Evolutionary conservation across 106 monocot species (phyloP).

Genomic region (Dendrobium catenatum): DNA sequence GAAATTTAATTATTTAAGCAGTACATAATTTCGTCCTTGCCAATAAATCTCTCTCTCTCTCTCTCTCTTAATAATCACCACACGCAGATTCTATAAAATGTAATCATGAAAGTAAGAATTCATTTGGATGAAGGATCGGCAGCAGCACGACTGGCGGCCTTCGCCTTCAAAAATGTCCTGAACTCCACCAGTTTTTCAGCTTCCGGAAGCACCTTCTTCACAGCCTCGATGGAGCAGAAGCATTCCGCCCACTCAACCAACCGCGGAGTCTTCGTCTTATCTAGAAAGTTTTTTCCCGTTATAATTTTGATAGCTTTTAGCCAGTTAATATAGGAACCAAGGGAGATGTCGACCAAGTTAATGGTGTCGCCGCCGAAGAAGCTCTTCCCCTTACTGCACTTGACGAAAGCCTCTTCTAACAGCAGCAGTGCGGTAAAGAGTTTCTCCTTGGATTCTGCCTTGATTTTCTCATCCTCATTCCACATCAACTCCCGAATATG

Average conservation of each 20-base stretch:
- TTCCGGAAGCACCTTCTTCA: conserved; percentile 32
- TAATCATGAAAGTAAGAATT: too few species aligned
- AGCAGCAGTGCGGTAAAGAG: conserved; percentile 6
- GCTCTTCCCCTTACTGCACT: conserved; percentile 27
- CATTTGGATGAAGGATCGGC: too few species aligned
- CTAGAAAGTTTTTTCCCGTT: conserved; percentile 13
- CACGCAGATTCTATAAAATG: too few species aligned
- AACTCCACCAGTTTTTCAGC: conserved; percentile 22
- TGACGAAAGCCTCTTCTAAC: conserved; percentile 33
- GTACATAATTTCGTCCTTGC: too few species aligned
- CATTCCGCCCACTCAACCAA: conserved; percentile 32
- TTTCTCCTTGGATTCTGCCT: background rate
- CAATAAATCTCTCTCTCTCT: too few species aligned
- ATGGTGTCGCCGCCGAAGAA: conserved; percentile 45
- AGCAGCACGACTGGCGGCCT: too few species aligned
- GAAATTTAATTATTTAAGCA: too few species aligned
- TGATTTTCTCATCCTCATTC: conserved; percentile 11
- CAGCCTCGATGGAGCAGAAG: conserved; percentile 20
- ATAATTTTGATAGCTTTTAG: conserved; percentile 16
- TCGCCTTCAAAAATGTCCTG: background rate
- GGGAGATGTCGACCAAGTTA: conserved; percentile 36
- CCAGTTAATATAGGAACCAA: conserved; percentile 29
- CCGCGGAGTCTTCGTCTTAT: conserved; percentile 21
- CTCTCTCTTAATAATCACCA: too few species aligned
- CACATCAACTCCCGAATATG: background rate